Evolutionary conservation across 2,329 filamentous ascomycete species (phyloP).

Genomic region (Beauveria caledonica): DNA sequence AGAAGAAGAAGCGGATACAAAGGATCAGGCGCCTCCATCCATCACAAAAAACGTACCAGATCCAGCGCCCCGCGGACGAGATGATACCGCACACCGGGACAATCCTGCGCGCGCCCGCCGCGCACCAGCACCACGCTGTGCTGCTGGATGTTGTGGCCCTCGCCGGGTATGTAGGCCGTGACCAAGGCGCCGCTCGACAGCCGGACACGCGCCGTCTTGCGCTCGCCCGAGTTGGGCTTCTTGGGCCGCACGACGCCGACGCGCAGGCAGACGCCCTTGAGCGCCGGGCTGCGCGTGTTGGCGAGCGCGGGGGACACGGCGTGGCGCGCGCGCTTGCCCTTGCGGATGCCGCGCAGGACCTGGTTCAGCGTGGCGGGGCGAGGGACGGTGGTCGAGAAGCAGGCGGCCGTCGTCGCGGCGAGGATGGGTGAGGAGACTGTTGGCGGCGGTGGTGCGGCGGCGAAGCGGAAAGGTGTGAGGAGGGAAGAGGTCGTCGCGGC

Average conservation of each 20-base stretch:
- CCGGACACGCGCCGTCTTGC: conserved; percentile 88
- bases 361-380: conserved; percentile 63
- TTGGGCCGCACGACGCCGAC: conserved; percentile 92
- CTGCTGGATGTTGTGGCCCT: conserved; percentile 98
- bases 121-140: conserved; percentile 96
- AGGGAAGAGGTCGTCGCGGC: conserved; percentile 20
- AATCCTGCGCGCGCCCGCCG: conserved; percentile 90
- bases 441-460: conserved; percentile 13
- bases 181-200: conserved; percentile 80
- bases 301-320: conserved; percentile 78
- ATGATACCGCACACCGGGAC: conserved; percentile 95
- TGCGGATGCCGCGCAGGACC: conserved; percentile 68
- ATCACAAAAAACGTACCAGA: conserved; percentile 55
- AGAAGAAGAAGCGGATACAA: no score
- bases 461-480: conserved; percentile 13
- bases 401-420: conserved; percentile 21
- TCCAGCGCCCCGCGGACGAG: conserved; percentile 86
- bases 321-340: conserved; percentile 72
- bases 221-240: conserved; percentile 96
- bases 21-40: neutral
- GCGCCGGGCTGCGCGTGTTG: conserved; percentile 59
- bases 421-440: conserved; percentile 21
- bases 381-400: conserved; percentile 51
- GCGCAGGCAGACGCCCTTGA: conserved; percentile 94
- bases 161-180: conserved; percentile 91